Conservation (phyloP, 139 green algal species). For the Diplosphaera chodatii region DNA sequence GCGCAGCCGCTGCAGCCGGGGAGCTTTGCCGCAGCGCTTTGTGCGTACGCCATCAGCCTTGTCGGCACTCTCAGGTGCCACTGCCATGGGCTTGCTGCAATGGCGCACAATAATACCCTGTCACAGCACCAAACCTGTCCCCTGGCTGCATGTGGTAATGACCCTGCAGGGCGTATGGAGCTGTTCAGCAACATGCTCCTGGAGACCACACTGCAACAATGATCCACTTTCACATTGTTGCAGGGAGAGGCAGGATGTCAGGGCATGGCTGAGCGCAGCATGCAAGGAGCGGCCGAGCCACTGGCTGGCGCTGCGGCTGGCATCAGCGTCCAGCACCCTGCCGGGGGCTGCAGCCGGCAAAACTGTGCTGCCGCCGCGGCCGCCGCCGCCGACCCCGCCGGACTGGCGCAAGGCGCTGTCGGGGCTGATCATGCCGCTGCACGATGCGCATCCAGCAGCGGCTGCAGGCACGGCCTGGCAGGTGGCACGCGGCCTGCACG, state of each 20-base stretch:
- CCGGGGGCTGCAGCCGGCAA: too few species aligned
- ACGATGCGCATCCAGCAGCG: neutral
- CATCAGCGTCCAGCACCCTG: neutral
- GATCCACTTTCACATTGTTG: neutral
- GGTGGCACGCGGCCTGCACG: neutral
- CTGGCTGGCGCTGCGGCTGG: slow-evolving; percentile 5
- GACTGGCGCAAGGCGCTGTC: neutral
- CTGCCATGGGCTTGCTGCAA: too few species aligned
- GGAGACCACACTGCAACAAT: too few species aligned
- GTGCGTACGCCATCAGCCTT: neutral
- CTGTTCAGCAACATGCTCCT: too few species aligned
- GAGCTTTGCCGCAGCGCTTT: neutral
- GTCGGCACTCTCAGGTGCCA: neutral
- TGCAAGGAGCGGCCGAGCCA: neutral
- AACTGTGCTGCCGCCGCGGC: neutral
- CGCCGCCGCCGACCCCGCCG: neutral
- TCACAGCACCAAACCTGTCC: too few species aligned
- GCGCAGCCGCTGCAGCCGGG: neutral
- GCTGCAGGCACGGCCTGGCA: neutral
- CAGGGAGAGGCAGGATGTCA: neutral
- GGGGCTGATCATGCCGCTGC: neutral
- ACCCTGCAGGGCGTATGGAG: too few species aligned
- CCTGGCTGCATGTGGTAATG: too few species aligned
- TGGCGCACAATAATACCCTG: too few species aligned
- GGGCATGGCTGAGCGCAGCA: neutral